Base-by-base conservation (phyloP, 2,329 filamentous ascomycete species). In the Orbilia javanica region DNA sequence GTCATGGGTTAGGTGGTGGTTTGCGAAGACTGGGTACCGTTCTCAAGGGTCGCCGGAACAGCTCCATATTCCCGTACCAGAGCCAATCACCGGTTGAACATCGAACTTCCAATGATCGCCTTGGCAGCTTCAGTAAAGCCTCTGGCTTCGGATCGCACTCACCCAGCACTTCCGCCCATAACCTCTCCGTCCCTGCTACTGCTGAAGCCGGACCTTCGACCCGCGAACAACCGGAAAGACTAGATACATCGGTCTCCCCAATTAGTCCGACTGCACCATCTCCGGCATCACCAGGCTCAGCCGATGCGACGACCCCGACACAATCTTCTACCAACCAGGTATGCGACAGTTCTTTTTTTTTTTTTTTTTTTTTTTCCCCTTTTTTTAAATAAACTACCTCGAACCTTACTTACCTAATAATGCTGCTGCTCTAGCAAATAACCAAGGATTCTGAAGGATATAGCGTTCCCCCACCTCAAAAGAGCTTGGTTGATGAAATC, bases 391-490 rank as follows among this genome's bases (percentile, higher is more conserved):
- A 2, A 13, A 18, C 8, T 52, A 11, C 1, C 8, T 2, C 4
- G 31, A 11, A 27, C 39, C n/a, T 18, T 4, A 15, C 27, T 2
- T 10, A 5, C 29, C 22, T 55, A 34, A 46, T 64, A 39, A 39
- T 11, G 3, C 11, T 13, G 13, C 10, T 2, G 13, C n/a, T 39
- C 50, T 39, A 27, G 55, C 48, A 85, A 70, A 83, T 87, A 69
- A 84, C 85, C 20, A 92, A 89, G 82, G 93, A 96, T 82, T 85
- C 89, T 0, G 93, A 96, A 80, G 93, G 93, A 5, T 96, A 90
- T 82, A 91, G 88, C 3, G 88, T 95, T n/a, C 92, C 91, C 0
- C 87, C 89, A 0, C 86, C 88, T 0, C 86, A 87, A 81, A 87
- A 90, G 80, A 86, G 91, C 83, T 87, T 79, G 18, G 75, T 73